Conservation (phyloP, 169 alveolate genomes). For the Plasmodium vivax region DNA sequence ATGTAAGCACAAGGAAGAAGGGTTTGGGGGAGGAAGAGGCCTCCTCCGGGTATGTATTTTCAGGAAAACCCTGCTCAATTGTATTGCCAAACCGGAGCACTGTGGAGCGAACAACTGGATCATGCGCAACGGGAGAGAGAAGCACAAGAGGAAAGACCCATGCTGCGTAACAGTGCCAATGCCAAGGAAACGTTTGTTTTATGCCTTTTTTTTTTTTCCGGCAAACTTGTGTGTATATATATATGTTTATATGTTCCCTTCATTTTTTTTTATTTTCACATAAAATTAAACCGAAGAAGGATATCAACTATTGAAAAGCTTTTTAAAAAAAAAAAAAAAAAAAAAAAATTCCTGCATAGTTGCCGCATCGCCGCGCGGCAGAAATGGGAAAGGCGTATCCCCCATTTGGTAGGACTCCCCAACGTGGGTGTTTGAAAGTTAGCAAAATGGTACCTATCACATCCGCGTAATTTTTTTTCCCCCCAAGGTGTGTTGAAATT, state of each 20-base stretch:
- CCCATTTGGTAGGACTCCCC: too few species aligned
- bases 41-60: not conserved
- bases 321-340: too few species aligned
- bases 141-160: not conserved
- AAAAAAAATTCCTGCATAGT: too few species aligned
- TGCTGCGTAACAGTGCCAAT: not conserved
- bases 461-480: too few species aligned
- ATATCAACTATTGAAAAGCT: too few species aligned
- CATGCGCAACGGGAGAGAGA: not conserved
- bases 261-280: not conserved
- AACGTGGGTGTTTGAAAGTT: too few species aligned
- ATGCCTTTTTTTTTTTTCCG: not conserved
- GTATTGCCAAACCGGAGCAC: not conserved
- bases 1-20: conserved; percentile 28
- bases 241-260: not conserved
- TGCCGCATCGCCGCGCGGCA: too few species aligned
- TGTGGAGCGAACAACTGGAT: not conserved
- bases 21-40: not conserved
- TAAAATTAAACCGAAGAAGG: not conserved
- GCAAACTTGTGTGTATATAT: not conserved
- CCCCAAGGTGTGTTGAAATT: too few species aligned
- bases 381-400: too few species aligned
- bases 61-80: not conserved
- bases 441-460: too few species aligned
- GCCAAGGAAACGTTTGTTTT: not conserved